Base-by-base conservation (phyloP, 352 stramenopile species). In the Phytophthora brassicae region DNA sequence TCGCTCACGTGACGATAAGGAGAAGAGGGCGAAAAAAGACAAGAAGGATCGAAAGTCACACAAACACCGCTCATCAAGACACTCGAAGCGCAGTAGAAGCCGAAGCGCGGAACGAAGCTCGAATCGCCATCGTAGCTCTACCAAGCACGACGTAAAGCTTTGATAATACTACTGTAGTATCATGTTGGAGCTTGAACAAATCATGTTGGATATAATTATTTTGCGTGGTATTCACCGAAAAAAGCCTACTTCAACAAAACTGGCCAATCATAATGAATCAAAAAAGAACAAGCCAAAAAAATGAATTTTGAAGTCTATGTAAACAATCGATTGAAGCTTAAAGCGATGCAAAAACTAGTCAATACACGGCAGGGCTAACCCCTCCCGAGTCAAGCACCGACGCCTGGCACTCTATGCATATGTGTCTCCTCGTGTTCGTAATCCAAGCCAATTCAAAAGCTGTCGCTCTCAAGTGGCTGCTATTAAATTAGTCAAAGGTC, bases 401-500 rank as follows among this genome's bases (percentile, higher is more conserved):
- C 59, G 43, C 29, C 36, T 62, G 47, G 44, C 45, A 49, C 55
- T 59, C 12, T 36, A 68, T 59, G 60, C 50, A 39, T 38, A 58
- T 56, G 33, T 51, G 41, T 65, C 60, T 70, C 48, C 54, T 45
- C 44, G 38, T 53, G 55, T 56, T 57, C 44, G 55, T 66, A 63
- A 63, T 52, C 50, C 52, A 65, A 42, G 42, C 60, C 59, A 51
- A 72, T 50, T 45, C 46, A 51, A 39, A 61, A 24, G 35, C 53
- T 61, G 50, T 31, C 17, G 14, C 58, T 1, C 12, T 43, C 20
- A 11, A 56, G 53, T 50, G 28, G 63, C 62, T 39, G 45, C 47
- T 56, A 47, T 72, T 73, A 77, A 81, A 74, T 83, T 97, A 97
- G 84, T 99, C 95, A 70, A 99, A 99, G 36, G 95, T 98, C 64